phyloP scores from a whole-genome alignment of 139 green algal genomes.

The Chlorella sp. region DNA sequence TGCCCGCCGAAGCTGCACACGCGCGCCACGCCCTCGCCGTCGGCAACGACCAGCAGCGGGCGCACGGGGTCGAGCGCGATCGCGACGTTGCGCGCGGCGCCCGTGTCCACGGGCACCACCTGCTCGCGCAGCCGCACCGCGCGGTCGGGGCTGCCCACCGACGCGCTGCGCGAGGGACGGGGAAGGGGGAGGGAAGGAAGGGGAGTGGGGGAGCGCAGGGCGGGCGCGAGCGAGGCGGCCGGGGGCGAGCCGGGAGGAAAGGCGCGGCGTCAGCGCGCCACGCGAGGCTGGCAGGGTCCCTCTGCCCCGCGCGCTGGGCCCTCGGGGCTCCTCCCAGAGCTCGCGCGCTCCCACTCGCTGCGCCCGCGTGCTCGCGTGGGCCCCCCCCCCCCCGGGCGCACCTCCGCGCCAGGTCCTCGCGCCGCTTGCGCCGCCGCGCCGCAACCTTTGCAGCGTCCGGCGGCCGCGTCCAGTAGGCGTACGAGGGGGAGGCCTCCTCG shows the following conservation, averaged over 20 bases:
- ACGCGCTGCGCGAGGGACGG: background rate
- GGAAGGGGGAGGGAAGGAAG: background rate
- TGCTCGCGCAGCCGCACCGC: slow-evolving; percentile 23
- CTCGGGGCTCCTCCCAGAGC: no score
- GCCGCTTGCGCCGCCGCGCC: background rate
- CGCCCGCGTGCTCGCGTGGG: no score
- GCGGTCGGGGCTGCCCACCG: background rate
- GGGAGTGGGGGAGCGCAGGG: background rate
- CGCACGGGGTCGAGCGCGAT: slow-evolving; percentile 80
- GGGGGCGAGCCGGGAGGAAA: background rate
- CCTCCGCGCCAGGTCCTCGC: background rate
- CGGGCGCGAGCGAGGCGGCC: background rate
- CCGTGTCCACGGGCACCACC: slow-evolving; percentile 52
- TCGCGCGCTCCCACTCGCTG: no score
- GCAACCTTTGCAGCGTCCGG: background rate
- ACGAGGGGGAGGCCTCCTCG: slow-evolving; percentile 18
- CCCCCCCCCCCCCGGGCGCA: background rate
- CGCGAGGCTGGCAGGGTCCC: no score
- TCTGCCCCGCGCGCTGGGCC: no score
- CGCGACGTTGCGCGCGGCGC: slow-evolving; percentile 38
- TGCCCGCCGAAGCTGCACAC: slow-evolving; percentile 57
- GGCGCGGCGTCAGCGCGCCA: no score
- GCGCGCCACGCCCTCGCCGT: slow-evolving; percentile 61
- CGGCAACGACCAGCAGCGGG: slow-evolving; percentile 56
- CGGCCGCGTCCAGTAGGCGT: slow-evolving; percentile 22